These are phyloP conservation scores for Magnaporthiopsis poae DNA, from an alignment of 2,329 filamentous ascomycete genomes.

Conservation along the genomic window DNA sequence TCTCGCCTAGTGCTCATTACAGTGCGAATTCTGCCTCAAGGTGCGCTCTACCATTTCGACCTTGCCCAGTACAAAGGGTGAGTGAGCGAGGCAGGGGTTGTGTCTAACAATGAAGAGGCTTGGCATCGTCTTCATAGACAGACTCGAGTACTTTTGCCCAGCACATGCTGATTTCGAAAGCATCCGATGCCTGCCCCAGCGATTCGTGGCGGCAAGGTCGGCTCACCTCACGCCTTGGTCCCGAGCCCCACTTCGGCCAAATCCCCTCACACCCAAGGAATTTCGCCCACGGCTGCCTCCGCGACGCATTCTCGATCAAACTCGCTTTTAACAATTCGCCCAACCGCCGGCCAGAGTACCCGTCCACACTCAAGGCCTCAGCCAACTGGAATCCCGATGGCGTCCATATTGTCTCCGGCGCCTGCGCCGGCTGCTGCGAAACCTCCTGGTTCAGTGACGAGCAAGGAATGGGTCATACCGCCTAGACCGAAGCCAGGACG, in stretches of 20 bases:
- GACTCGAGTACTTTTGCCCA: not conserved
- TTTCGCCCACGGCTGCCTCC: slow-evolving; percentile 1
- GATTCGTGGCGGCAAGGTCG: not conserved
- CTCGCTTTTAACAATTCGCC: not conserved
- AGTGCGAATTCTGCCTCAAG: not conserved
- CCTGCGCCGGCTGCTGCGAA: slow-evolving; percentile 27
- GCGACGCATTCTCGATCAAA: not conserved
- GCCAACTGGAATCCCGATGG: slow-evolving; percentile 35
- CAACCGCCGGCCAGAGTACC: not conserved
- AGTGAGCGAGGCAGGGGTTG: not conserved
- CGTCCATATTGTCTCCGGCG: slow-evolving; percentile 34
- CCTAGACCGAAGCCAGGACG: slow-evolving; percentile 80
- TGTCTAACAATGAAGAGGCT: not conserved
- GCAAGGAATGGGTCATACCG: slow-evolving; percentile 77
- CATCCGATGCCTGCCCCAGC: not conserved
- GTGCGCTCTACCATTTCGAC: not conserved
- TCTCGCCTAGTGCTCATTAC: not conserved
- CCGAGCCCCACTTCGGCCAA: slow-evolving; percentile 8
- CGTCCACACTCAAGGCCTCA: not conserved
- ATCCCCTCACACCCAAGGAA: slow-evolving; percentile 6
- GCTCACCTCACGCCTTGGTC: slow-evolving; percentile 5
- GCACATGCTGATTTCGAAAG: not conserved
- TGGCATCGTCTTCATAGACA: not conserved
- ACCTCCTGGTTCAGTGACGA: slow-evolving; percentile 52
- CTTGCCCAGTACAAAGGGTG: not conserved